Conservation (phyloP, 306 rosid genomes). For the Rosa multiflora region DNA sequence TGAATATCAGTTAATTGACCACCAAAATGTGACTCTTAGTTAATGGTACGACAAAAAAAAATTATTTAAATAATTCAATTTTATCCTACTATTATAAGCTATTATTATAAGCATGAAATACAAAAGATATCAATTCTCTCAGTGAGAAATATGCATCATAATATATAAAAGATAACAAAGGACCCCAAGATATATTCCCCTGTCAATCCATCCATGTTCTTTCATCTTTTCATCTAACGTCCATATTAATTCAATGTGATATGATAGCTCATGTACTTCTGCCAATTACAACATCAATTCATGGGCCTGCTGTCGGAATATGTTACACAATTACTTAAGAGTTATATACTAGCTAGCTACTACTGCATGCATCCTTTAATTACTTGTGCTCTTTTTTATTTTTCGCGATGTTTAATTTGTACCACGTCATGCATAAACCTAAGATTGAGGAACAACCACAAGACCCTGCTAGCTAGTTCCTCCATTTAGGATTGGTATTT, state of each 20-base stretch:
- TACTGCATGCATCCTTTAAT: not conserved
- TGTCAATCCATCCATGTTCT: not conserved
- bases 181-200: not conserved
- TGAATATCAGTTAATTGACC: no score
- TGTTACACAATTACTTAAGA: not conserved
- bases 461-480: not conserved
- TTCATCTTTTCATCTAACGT: not conserved
- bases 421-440: not conserved
- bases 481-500: not conserved
- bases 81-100: no score
- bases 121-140: no score
- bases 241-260: not conserved
- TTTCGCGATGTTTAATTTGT: not conserved
- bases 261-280: conserved; percentile 6
- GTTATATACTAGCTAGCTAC: not conserved
- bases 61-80: no score
- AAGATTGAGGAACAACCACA: not conserved
- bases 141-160: not conserved
- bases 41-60: no score
- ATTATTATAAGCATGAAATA: no score
- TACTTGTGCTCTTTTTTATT: not conserved
- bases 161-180: not conserved
- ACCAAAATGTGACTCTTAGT: no score
- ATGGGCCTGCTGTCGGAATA: not conserved
- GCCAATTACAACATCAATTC: not conserved